Evolutionary conservation across 75 land plant genomes (phyloP), one percentile per base, ranked within the genome.

Genomic region (Pinus tabuliformis): DNA sequence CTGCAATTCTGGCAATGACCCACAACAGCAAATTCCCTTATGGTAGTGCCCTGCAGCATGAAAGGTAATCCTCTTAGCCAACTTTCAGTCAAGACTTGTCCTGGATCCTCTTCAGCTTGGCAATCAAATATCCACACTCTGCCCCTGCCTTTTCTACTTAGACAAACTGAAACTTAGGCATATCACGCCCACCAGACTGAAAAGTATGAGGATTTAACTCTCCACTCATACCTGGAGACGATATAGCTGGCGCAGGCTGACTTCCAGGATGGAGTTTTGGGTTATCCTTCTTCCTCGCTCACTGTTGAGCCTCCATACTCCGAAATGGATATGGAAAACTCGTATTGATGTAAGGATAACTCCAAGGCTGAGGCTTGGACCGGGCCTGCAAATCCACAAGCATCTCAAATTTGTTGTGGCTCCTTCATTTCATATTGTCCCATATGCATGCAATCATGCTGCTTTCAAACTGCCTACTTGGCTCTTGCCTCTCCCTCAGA

Each of bases 361-460:
- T 62, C 65, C 65, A 62, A 62, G 30, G 14, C 37, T 62, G 65
- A 3, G 65, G 65, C 65, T 62, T 4, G 37, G 65, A 30, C 65
- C 65, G 30, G 14, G 16, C 36, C 65, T 62, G 14, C 65, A 62
- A 62, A 62, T 62, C 63, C 64, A 62, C 26, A 62, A 24, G 64
- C 12, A 62, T 33, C 36, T 45, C 49, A 7, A 45, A 45, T 45
- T 9, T 9, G 0, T 49, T 49, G 54, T 49, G 54, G 54, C 54
- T 49, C 12, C 12, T 8, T 1, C 54, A 49, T 49, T 49, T 49
- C 54, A 49, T 49, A 49, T 49, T 49, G 54, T 49, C 54, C 11
- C 11, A 49, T 49, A 49, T 49, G 9, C 54, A 49, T 49, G 54
- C 54, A 49, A 49, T 49, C 54, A 49, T 8, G 54, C 54, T 1